Base-by-base conservation (phyloP, 768 basidiomycete genomes). In the Psilocybe subaeruginosa region DNA sequence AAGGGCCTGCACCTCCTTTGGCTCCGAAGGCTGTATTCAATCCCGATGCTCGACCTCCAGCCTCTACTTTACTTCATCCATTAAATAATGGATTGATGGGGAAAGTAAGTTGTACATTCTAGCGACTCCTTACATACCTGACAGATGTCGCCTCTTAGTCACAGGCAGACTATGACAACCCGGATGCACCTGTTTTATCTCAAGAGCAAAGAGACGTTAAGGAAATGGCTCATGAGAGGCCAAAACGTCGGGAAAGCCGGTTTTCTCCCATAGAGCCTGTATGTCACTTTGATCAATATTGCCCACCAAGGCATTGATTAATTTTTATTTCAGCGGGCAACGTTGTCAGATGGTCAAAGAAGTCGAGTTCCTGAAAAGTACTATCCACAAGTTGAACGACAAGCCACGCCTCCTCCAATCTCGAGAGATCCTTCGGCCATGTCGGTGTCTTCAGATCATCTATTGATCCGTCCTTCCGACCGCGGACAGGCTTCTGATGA, bases 391-490 rank as follows among this genome's bases (percentile, higher is more conserved):
- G 31, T 52, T 30, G 37, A 46, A 29, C 49, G 49, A 12, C 60
- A 45, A n/a, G 53, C 69, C 11, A 72, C 73, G 1, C 69, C 72
- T 17, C 72, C 74, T 29, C 74, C 72, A 2, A 61, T 68, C 31
- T 66, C 72, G 8, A 67, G 72, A 55, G 71, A 74, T 49, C 67
- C 71, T 2, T 72, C 76, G 4, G 61, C 62, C n/a, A 47, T 66
- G 14, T 71, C 73, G 4, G 31, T 54, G 19, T 65, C 67, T 16
- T 60, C 61, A 19, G 72, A 71, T 60, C 64, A 66, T n/a, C 29
- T 56, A 5, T 49, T 66, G 17, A 64, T 56, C 2, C 70, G 66
- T 9, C 56, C 64, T 55, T 62, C 59, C 29, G 69, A 66, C 8
- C 59, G 39, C 46, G 61, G 61, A 14, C 60, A 45, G 56, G 52